phyloP scores from a whole-genome alignment of 257 asterid species.

The Solanum sejunctum region DNA sequence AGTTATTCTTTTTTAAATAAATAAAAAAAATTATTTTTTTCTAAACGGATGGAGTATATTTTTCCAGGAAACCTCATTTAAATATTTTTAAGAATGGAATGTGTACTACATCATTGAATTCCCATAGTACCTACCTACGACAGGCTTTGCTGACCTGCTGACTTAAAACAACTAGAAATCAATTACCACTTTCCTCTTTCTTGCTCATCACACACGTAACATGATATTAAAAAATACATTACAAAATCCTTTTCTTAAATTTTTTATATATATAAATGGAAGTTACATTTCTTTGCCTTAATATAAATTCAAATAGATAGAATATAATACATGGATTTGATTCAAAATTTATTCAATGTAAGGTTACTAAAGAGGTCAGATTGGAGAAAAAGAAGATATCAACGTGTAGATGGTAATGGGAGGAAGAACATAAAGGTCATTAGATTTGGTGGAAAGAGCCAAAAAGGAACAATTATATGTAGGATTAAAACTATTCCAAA shows the following conservation, averaged over 20 bases:
- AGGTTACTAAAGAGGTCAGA: constrained; percentile 1
- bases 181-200: not conserved
- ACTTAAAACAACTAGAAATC: not conserved
- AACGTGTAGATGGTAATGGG: not conserved
- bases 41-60: not conserved
- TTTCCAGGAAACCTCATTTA: not conserved
- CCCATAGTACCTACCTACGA: not conserved
- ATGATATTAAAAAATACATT: not conserved
- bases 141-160: not conserved
- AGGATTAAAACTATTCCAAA: constrained; percentile 8
- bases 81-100: not conserved
- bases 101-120: not conserved
- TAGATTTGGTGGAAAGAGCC: constrained; percentile 12
- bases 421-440: constrained; percentile 5
- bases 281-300: not conserved
- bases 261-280: not conserved
- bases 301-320: not conserved
- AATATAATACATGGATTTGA: constrained; percentile 1
- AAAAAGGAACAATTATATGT: constrained; percentile 9
- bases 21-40: no score
- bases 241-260: not conserved
- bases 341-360: constrained; percentile 3
- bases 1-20: no score
- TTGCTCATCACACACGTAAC: not conserved
- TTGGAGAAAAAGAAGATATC: constrained; percentile 15